Conservation (phyloP, 805 yeast species). For the Hanseniaspora guilliermondii region DNA sequence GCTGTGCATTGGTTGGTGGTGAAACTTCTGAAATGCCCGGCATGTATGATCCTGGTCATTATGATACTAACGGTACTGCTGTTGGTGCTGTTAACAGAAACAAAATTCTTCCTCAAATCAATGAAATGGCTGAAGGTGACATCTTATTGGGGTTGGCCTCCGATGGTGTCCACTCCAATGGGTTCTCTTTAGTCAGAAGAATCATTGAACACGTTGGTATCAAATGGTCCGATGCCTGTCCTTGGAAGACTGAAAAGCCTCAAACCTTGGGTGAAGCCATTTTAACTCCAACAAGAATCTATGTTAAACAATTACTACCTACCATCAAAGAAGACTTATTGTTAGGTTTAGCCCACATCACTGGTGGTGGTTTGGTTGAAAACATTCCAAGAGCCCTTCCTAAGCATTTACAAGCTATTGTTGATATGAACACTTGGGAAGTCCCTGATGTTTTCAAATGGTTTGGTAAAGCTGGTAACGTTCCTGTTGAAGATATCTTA, state of each 20-base stretch:
- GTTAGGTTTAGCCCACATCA: slow-evolving; percentile 88
- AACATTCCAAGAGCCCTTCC: slow-evolving; percentile 94
- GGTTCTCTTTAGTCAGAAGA: slow-evolving; percentile 87
- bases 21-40: slow-evolving; percentile 99
- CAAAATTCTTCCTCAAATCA: slow-evolving; percentile 58
- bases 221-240: slow-evolving; percentile 63
- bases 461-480: slow-evolving; percentile 85
- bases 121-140: slow-evolving; percentile 64
- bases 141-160: slow-evolving; percentile 77
- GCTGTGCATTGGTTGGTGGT: slow-evolving; percentile 97
- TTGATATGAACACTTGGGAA: slow-evolving; percentile 71
- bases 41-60: slow-evolving; percentile 87
- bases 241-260: slow-evolving; percentile 52
- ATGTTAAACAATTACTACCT: slow-evolving; percentile 79
- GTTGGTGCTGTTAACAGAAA: slow-evolving; percentile 85
- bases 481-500: slow-evolving; percentile 69
- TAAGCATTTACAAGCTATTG: slow-evolving; percentile 57
- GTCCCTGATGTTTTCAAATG: slow-evolving; percentile 85
- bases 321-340: slow-evolving; percentile 55
- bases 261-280: slow-evolving; percentile 75
- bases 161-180: slow-evolving; percentile 92
- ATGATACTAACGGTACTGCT: slow-evolving; percentile 97
- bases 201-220: slow-evolving; percentile 69
- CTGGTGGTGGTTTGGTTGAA: slow-evolving; percentile 97
- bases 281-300: slow-evolving; percentile 81